Evolutionary conservation across 345 rosid genomes (phyloP).

Genomic region (Arabis alpina): DNA sequence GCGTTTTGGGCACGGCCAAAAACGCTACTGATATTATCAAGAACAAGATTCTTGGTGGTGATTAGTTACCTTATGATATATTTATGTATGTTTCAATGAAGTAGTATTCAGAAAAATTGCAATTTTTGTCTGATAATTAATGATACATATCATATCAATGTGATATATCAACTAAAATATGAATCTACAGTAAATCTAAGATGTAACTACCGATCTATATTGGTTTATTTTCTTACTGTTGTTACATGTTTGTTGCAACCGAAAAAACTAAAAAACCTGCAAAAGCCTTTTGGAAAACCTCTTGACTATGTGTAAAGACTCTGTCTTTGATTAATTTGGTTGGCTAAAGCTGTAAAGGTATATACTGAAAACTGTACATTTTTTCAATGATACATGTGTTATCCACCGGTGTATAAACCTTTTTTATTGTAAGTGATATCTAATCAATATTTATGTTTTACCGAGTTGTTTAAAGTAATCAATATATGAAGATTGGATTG

Average conservation of each 20-base stretch:
- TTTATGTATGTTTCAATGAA: conserved; percentile 16
- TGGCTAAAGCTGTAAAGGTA: conserved; percentile 28
- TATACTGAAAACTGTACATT: not conserved
- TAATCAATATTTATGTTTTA: conserved; percentile 9
- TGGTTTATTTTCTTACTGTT: not conserved
- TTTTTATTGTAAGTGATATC: not conserved
- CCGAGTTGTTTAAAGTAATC: not conserved
- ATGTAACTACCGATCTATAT: not conserved
- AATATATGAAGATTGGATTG: not conserved
- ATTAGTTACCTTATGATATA: conserved; percentile 3
- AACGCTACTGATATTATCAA: conserved; percentile 42
- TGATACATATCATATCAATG: not conserved
- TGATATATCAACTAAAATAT: not conserved
- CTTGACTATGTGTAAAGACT: not conserved
- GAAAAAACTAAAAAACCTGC: not conserved
- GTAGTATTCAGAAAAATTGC: not conserved
- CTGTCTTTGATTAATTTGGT: conserved; percentile 23
- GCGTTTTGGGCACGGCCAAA: conserved; percentile 40
- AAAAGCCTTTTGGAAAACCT: not conserved
- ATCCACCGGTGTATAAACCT: not conserved
- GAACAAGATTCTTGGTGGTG: conserved; percentile 36
- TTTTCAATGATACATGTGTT: conserved; percentile 1
- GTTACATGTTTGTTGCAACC: not conserved
- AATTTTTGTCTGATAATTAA: not conserved
- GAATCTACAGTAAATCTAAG: not conserved